These are phyloP conservation scores for Fusarium globosum DNA, from an alignment of 2,329 filamentous ascomycete genomes.

Conservation along the genomic window DNA sequence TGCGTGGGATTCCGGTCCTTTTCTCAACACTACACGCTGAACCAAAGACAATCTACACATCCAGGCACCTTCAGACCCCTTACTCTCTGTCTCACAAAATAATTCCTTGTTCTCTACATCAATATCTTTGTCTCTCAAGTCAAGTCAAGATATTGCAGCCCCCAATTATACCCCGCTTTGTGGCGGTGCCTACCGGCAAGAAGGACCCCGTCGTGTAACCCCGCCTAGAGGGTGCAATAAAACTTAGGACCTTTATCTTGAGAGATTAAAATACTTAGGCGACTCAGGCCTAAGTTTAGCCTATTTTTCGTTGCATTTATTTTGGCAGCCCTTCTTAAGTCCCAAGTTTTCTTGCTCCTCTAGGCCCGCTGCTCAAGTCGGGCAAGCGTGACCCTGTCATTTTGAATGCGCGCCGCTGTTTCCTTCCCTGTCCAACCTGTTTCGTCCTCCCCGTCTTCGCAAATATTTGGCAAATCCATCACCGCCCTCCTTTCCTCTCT, in stretches of 20 bases:
- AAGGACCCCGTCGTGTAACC: conserved; percentile 31
- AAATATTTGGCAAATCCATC: conserved; percentile 36
- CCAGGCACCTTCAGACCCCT: accelerated
- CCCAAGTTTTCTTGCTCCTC: neutral
- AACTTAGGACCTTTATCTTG: accelerated
- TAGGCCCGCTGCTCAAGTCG: conserved; percentile 18
- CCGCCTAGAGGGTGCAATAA: neutral
- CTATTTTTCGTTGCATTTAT: accelerated
- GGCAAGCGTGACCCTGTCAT: conserved; percentile 41
- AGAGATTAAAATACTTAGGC: accelerated
- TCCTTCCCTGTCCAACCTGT: conserved; percentile 19
- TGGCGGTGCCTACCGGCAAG: conserved; percentile 40
- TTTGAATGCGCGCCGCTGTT: conserved; percentile 32
- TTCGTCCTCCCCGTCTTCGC: conserved; percentile 17
- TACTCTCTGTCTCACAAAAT: neutral
- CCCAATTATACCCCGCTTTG: conserved; percentile 40
- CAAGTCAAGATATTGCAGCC: neutral
- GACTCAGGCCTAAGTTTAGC: accelerated
- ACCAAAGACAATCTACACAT: neutral
- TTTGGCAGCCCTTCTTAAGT: accelerated
- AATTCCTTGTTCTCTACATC: neutral
- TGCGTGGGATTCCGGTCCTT: neutral
- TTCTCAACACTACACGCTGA: neutral
- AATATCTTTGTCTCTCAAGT: neutral
- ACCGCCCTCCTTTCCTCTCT: conserved; percentile 27